Percentiles rank a stretch among this genome's conserved stretches.
These are phyloP conservation scores for Neobulgaria alba DNA, from an alignment of 2,329 filamentous ascomycete genomes.

Conservation along the genomic window DNA sequence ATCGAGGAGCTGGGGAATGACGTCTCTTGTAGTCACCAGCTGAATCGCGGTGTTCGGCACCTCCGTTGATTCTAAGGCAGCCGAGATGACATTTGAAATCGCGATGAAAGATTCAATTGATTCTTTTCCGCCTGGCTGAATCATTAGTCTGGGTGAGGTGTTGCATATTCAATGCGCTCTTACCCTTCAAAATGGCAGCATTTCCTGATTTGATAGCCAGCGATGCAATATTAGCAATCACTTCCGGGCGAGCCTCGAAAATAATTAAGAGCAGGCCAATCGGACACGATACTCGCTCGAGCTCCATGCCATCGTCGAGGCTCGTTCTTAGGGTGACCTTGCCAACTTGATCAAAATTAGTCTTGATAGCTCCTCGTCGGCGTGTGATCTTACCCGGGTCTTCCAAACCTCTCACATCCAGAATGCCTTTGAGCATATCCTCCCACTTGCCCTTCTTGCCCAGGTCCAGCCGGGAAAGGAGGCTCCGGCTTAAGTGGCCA, in stretches of 20 bases:
- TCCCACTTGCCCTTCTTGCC: conserved; percentile 86
- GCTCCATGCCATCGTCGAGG: conserved; percentile 74
- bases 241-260: conserved; percentile 94
- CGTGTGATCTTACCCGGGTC: conserved; percentile 62
- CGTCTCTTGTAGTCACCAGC: conserved; percentile 87
- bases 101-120: conserved; percentile 91
- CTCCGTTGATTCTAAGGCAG: conserved; percentile 60
- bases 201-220: conserved; percentile 96
- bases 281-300: conserved; percentile 85
- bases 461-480: conserved; percentile 83
- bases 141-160: not conserved
- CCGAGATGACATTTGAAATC: conserved; percentile 77
- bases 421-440: conserved; percentile 92
- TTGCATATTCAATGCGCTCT: not conserved
- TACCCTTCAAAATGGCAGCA: conserved; percentile 87
- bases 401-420: conserved; percentile 74
- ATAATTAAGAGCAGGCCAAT: conserved; percentile 98
- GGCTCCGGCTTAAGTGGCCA: conserved; percentile 69
- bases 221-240: conserved; percentile 96
- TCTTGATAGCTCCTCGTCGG: conserved; percentile 5
- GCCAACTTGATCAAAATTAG: conserved; percentile 50
- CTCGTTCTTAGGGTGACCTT: conserved; percentile 74
- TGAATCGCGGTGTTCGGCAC: conserved; percentile 86
- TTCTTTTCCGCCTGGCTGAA: conserved; percentile 73
- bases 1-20: conserved; percentile 76